phyloP scores from a whole-genome alignment of 2,329 filamentous ascomycete species.

The Davidsoniella eucalypti region DNA sequence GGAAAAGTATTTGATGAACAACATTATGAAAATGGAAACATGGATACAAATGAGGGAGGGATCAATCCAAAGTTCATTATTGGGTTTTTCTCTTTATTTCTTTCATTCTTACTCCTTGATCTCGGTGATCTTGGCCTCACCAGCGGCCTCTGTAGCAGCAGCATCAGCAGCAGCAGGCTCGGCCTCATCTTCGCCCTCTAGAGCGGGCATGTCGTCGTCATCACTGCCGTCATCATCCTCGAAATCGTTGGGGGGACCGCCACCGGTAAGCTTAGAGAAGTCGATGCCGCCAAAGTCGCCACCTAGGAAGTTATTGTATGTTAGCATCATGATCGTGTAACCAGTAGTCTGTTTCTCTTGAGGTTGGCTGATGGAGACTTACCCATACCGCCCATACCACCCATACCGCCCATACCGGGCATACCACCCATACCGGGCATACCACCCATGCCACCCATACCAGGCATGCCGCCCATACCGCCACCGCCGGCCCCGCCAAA shows the following conservation, averaged over 20 bases:
- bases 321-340: background rate
- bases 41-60: background rate
- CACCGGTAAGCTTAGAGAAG: constrained; percentile 76
- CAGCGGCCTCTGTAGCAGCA: constrained; percentile 9
- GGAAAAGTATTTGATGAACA: background rate
- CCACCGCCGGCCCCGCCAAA: constrained; percentile 48
- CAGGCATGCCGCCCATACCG: constrained; percentile 24
- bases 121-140: constrained; percentile 3
- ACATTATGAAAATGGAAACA: background rate
- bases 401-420: constrained; percentile 34
- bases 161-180: constrained; percentile 20
- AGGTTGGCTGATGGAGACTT: background rate
- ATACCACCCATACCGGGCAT: constrained; percentile 28
- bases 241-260: constrained; percentile 24
- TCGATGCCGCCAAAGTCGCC: constrained; percentile 77
- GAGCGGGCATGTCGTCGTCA: constrained; percentile 64
- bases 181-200: constrained; percentile 45
- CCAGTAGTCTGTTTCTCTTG: background rate
- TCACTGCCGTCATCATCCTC: constrained; percentile 38
- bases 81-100: constrained; percentile 1
- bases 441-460: constrained; percentile 39
- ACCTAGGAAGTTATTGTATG: constrained; percentile 2
- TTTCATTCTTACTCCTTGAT: constrained; percentile 2
- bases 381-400: constrained; percentile 32
- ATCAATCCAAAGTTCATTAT: background rate